Percentiles rank a stretch among this genome's conserved stretches.
Evolutionary conservation across 2,329 filamentous ascomycete species (phyloP).

Genomic region (Zymoseptoria ardabiliae): DNA sequence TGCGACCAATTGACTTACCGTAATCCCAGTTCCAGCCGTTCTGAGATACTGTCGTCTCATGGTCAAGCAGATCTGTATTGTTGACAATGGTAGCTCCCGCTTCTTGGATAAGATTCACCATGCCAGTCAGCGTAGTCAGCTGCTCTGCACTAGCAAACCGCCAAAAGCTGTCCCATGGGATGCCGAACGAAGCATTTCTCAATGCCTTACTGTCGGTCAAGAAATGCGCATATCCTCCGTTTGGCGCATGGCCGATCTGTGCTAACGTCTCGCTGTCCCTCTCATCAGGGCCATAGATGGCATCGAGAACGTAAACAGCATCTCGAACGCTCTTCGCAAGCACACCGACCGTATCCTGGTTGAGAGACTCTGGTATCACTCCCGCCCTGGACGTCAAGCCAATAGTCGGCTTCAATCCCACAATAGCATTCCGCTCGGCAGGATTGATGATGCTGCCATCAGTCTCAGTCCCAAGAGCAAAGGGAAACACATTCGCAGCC

Average conservation of each 20-base stretch:
- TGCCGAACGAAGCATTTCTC: slow-evolving; percentile 56
- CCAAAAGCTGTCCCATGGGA: slow-evolving; percentile 70
- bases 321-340: slow-evolving; percentile 64
- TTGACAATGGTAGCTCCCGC: slow-evolving; percentile 64
- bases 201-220: slow-evolving; percentile 49
- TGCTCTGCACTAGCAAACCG: slow-evolving; percentile 51
- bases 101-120: slow-evolving; percentile 47
- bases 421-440: slow-evolving; percentile 59
- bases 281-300: slow-evolving; percentile 57
- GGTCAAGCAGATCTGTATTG: slow-evolving; percentile 59
- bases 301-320: slow-evolving; percentile 58
- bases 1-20: not conserved
- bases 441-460: slow-evolving; percentile 64
- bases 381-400: slow-evolving; percentile 57
- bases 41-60: slow-evolving; percentile 55
- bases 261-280: slow-evolving; percentile 60
- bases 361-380: slow-evolving; percentile 55
- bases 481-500: slow-evolving; percentile 54
- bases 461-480: slow-evolving; percentile 66
- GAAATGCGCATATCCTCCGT: slow-evolving; percentile 50
- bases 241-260: slow-evolving; percentile 49
- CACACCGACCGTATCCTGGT: slow-evolving; percentile 62
- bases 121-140: slow-evolving; percentile 42
- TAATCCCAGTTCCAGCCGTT: slow-evolving; percentile 61
- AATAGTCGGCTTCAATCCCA: slow-evolving; percentile 70